Base-by-base conservation (phyloP, 163 green algal species). In the Coccomyxa subellipsoidea region DNA sequence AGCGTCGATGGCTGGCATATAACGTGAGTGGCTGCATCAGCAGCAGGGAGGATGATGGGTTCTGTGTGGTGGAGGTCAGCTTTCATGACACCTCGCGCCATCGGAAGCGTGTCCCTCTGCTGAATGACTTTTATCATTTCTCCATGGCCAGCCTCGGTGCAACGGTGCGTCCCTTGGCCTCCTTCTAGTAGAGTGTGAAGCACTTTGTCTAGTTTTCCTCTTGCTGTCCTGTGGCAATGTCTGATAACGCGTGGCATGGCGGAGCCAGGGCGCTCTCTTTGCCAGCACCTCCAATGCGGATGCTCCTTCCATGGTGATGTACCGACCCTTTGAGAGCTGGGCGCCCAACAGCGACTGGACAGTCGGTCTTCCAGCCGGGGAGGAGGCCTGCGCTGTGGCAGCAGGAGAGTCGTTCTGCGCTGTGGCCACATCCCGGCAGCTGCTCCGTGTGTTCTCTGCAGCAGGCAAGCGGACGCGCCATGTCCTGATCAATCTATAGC, bases 121-220 rank as follows among this genome's bases (percentile, higher is more conserved):
- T 98, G 25, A 95, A 87, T 15, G 95, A 98, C 88, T 95, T 94
- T 80, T 95, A 90, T 70, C 91, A 91, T n/a, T 96, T 97, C 87
- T 91, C 79, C 0, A 78, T 94, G 79, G 95, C 88, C 1, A 83
- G 89, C 2, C 86, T 98, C 34, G 87, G 90, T 5, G 80, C 88
- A 2, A 84, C 83, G 85, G 88, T 87, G 54, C 25, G 69, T 39
- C 39, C n/a, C n/a, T n/a, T n/a, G n/a, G n/a, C n/a, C n/a, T n/a
- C n/a, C n/a, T n/a, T n/a, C n/a, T n/a, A n/a, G n/a, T n/a, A n/a
- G n/a, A n/a, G n/a, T n/a, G n/a, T n/a, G n/a, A n/a, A 32, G 66
- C 31, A 66, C 2, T 79, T 59, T 27, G 31, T 9, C 18, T 38
- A 10, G 36, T 69, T 36, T 23, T 29, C 8, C 4, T 31, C n/a